Percentiles rank a stretch among this genome's conserved stretches.
Conservation (phyloP, 2,329 filamentous ascomycete genomes). For the Exophiala dermatitidis region DNA sequence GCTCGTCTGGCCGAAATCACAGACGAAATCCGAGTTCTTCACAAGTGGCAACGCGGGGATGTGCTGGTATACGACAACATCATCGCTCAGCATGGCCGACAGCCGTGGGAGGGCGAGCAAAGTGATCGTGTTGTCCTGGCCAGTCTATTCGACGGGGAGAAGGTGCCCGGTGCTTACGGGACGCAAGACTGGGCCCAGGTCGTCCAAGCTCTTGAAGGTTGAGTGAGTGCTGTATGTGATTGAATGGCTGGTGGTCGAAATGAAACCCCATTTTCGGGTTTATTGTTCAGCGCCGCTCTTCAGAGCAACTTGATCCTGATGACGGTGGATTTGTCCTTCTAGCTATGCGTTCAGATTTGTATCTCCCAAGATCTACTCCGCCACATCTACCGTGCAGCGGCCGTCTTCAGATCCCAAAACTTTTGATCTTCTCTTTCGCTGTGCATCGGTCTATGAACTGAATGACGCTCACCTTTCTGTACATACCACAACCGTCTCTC, state of each 20-base stretch:
- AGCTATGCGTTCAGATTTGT: no score
- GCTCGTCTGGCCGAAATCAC: constrained; percentile 40
- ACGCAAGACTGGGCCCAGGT: constrained; percentile 42
- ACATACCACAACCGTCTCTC: background rate
- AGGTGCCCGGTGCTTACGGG: constrained; percentile 41
- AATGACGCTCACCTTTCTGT: no score
- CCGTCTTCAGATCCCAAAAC: no score
- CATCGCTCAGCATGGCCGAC: constrained; percentile 44
- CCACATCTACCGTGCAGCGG: no score
- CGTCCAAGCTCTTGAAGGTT: constrained; percentile 38
- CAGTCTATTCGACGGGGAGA: constrained; percentile 43
- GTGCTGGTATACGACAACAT: constrained; percentile 46
- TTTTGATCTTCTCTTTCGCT: no score
- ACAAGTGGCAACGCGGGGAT: constrained; percentile 44
- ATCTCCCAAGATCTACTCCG: no score
- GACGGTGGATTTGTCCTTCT: no score
- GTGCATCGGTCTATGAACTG: no score
- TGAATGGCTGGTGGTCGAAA: background rate
- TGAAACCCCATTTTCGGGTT: no score
- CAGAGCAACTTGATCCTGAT: no score
- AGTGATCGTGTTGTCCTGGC: constrained; percentile 42
- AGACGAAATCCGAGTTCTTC: constrained; percentile 45
- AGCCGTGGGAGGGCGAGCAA: constrained; percentile 45
- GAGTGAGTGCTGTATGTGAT: background rate
- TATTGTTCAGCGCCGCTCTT: no score